Conservation (phyloP, 2,329 filamentous ascomycete genomes). For the Talaromyces sp. region DNA sequence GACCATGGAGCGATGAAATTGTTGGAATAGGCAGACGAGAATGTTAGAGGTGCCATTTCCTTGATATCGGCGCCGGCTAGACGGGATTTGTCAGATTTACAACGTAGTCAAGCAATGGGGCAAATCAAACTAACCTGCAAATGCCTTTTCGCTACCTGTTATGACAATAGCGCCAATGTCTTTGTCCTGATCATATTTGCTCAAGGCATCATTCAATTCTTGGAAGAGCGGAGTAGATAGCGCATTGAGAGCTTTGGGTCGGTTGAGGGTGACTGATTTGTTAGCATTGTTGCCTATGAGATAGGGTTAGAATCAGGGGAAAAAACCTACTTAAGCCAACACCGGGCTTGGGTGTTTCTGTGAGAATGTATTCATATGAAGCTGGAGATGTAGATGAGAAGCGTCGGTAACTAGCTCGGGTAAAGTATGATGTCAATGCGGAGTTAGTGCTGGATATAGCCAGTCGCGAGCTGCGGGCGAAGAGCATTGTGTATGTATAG, state of each 20-base stretch:
- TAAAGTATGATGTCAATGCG: slow-evolving; percentile 33
- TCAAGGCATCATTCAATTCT: slow-evolving; percentile 78
- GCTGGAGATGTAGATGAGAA: slow-evolving; percentile 42
- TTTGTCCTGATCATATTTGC: slow-evolving; percentile 63
- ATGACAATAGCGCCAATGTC: slow-evolving; percentile 72
- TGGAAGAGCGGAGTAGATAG: slow-evolving; percentile 83
- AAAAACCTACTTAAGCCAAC: slow-evolving; percentile 80
- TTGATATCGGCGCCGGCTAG: slow-evolving; percentile 92
- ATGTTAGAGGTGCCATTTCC: slow-evolving; percentile 92
- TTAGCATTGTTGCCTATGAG: not conserved
- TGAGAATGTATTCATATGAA: slow-evolving; percentile 73
- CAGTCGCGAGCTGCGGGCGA: slow-evolving; percentile 54
- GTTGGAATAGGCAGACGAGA: slow-evolving; percentile 76
- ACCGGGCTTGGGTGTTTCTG: slow-evolving; percentile 77
- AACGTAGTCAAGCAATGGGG: slow-evolving; percentile 16
- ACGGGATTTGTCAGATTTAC: not conserved
- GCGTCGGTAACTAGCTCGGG: slow-evolving; percentile 26
- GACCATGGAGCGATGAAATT: slow-evolving; percentile 98
- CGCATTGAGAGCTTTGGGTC: slow-evolving; percentile 92
- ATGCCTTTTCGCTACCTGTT: slow-evolving; percentile 83
- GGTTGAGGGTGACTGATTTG: slow-evolving; percentile 74
- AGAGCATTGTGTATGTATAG: slow-evolving; percentile 27
- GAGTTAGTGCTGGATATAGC: slow-evolving; percentile 50
- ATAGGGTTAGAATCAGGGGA: not conserved
- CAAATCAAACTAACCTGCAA: slow-evolving; percentile 54